phyloP scores from a whole-genome alignment of 2,329 filamentous ascomycete genomes.

The Colletotrichum gigasporum region DNA sequence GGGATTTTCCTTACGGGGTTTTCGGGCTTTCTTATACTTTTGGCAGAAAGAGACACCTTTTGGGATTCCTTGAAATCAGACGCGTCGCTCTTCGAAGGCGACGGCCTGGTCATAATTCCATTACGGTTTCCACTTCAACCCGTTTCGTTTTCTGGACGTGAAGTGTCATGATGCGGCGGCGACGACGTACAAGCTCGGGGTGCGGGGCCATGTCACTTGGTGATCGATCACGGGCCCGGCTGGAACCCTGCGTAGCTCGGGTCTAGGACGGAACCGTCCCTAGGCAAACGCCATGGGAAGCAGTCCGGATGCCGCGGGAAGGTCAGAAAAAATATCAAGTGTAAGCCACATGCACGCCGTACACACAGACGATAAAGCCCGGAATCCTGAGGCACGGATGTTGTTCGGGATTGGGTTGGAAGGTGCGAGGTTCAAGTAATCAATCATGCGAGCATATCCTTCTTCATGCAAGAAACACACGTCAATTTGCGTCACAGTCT shows the following conservation, averaged over 20 bases:
- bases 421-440: no score
- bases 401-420: no score
- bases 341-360: no score
- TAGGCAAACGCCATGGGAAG: neutral
- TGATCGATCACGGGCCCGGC: neutral
- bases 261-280: neutral
- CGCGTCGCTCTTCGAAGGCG: neutral
- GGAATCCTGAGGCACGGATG: neutral
- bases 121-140: constrained; percentile 3
- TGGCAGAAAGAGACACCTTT: neutral
- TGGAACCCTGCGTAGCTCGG: constrained; percentile 1
- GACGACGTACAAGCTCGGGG: neutral
- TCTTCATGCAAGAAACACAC: no score
- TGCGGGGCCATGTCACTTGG: constrained; percentile 3
- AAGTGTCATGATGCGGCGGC: neutral
- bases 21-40: neutral
- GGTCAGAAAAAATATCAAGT: no score
- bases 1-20: neutral
- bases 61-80: neutral
- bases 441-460: no score
- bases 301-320: constrained; percentile 25
- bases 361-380: constrained; percentile 3
- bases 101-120: constrained; percentile 19
- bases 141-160: neutral
- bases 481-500: no score